phyloP scores from a whole-genome alignment of 2,329 filamentous ascomycete genomes.

The Phialophora expanda region DNA sequence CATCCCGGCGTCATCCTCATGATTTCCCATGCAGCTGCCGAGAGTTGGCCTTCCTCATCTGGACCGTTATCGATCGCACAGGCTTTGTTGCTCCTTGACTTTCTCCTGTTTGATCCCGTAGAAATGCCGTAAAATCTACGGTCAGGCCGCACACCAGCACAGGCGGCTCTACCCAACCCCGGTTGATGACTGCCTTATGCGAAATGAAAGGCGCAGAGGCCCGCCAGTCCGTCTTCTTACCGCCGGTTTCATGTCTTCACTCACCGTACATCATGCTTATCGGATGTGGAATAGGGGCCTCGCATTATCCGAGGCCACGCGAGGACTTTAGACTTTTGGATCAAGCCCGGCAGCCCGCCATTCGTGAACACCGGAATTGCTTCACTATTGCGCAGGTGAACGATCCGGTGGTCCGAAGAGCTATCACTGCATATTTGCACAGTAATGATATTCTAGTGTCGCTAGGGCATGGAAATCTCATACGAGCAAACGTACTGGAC shows the following conservation, averaged over 20 bases:
- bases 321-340: neutral
- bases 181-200: conserved; percentile 16
- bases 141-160: neutral
- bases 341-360: neutral
- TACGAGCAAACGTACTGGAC: conserved; percentile 17
- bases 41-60: conserved; percentile 16
- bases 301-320: neutral
- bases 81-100: conserved; percentile 3
- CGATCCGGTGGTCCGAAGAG: neutral
- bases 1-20: conserved; percentile 24
- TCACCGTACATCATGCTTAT: neutral
- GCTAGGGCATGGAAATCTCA: neutral
- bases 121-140: conserved; percentile 6
- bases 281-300: neutral
- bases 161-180: neutral
- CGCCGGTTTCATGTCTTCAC: conserved; percentile 19
- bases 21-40: conserved; percentile 29
- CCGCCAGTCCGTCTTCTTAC: conserved; percentile 12
- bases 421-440: neutral
- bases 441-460: neutral
- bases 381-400: neutral
- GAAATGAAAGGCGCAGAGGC: conserved; percentile 29
- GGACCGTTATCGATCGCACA: conserved; percentile 3
- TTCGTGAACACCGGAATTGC: neutral
- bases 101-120: neutral